Evolutionary conservation across 805 yeast species (phyloP), one percentile per base, ranked within the genome.

Genomic region (Spencermartinsiella europaea): DNA sequence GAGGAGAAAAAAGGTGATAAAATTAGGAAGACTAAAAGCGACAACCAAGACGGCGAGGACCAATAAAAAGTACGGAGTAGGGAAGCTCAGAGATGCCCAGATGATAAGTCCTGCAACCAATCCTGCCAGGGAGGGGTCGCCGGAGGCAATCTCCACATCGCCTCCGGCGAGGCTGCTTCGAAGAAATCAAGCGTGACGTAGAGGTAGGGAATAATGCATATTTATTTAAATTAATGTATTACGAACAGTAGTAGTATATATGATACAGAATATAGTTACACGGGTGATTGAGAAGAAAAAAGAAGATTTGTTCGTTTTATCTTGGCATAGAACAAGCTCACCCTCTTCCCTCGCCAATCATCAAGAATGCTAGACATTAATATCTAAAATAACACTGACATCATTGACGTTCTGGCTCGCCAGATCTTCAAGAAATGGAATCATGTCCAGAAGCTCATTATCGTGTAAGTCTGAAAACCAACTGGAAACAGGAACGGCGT

Each of bases 391-490:
- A 53, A 82, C 66, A 33, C 89, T 81, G 31, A 93, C 95, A 66
- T 93, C 96, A 53, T 81, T 83, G 45, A 93, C 96, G 39, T 73
- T 74, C 8, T 73, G 63, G 53, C 74, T 69, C 4, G 96, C 79
- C 47, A 93, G 69, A 63, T 93, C 98, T 64, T 88, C 87, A 56
- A 93, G 73, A 50, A 93, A 80, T 12, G 98, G 99, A 45, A 93
- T 70, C 66, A 93, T 79, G 67, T 93, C 99, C 51, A 86, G 67
- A 58, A 93, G 74, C 72, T 93, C 99, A 64, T 90, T 90, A 66
- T 93, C 99, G 65, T 93, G 99, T 22, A 93, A 81, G 68, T 93
- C 99, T 55, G 96, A 86, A 73, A 93, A 93, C 99, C 99, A 93
- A 64, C 93, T 83, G 55, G 96, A 86, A 22, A 93, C 86, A 20